These are phyloP conservation scores for Fragaria ananassa DNA, from an alignment of 306 rosid species.

Conservation along the genomic window DNA sequence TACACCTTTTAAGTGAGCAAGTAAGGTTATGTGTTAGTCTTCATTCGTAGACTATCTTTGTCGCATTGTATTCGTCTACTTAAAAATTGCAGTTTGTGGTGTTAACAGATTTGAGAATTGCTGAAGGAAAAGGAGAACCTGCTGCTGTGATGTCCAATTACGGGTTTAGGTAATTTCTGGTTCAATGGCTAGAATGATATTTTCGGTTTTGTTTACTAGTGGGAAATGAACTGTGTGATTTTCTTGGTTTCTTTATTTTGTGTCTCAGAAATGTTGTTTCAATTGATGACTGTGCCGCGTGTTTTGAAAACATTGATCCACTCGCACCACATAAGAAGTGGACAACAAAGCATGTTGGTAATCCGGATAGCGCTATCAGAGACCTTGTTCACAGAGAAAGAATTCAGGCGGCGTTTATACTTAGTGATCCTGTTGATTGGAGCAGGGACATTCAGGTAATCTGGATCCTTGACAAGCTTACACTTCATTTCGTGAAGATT, in stretches of 20 bases:
- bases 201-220: neutral
- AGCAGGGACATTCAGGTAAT: constrained; percentile 90
- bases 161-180: constrained; percentile 66
- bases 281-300: constrained; percentile 73
- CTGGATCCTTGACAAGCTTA: neutral
- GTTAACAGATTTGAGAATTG: constrained; percentile 68
- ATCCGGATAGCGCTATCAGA: constrained; percentile 31
- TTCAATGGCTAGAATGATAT: constrained; percentile 9
- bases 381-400: constrained; percentile 53
- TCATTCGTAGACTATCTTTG: neutral
- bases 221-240: constrained; percentile 8
- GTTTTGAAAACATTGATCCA: constrained; percentile 85
- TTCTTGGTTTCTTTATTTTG: constrained; percentile 5
- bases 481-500: neutral
- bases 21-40: constrained; percentile 29
- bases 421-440: constrained; percentile 96
- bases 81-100: constrained; percentile 7
- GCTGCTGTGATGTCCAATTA: constrained; percentile 82
- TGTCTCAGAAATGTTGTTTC: constrained; percentile 72
- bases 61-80: constrained; percentile 15
- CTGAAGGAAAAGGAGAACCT: constrained; percentile 96
- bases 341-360: constrained; percentile 38
- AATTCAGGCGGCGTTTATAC: constrained; percentile 72
- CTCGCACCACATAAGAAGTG: constrained; percentile 76
- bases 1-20: constrained; percentile 77